A percentile compares a stretch with the other conserved stretches of the same genome.
phyloP scores from a whole-genome alignment of 1,139 yeast genomes.

The Saccharomyces hybrid region DNA sequence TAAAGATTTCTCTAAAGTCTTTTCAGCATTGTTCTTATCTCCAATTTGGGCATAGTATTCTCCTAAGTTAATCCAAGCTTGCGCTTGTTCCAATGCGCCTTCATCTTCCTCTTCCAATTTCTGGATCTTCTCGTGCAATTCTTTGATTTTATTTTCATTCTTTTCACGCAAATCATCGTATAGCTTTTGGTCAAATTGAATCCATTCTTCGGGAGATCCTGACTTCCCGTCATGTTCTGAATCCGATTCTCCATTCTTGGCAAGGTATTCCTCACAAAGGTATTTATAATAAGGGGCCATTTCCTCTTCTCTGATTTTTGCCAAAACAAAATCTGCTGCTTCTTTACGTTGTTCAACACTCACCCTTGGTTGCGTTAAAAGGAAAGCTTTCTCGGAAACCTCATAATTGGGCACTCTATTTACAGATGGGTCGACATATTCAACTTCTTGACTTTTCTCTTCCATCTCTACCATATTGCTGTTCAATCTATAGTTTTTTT shows the following conservation, averaged over 20 bases:
- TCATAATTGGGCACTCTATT: slow-evolving; percentile 71
- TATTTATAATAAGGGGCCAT: slow-evolving; percentile 83
- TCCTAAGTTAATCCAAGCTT: slow-evolving; percentile 73
- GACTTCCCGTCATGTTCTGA: not conserved
- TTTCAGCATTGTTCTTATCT: slow-evolving; percentile 67
- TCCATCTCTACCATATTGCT: slow-evolving; percentile 7
- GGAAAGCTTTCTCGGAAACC: slow-evolving; percentile 71
- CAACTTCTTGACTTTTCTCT: slow-evolving; percentile 19
- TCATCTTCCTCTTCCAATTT: slow-evolving; percentile 87
- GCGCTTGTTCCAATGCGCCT: slow-evolving; percentile 76
- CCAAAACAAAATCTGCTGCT: slow-evolving; percentile 43
- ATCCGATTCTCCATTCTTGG: not conserved
- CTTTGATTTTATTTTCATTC: slow-evolving; percentile 52
- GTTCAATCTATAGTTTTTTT: not conserved
- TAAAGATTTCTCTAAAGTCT: slow-evolving; percentile 65
- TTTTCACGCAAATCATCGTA: slow-evolving; percentile 44
- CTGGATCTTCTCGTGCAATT: slow-evolving; percentile 55
- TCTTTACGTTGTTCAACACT: slow-evolving; percentile 38
- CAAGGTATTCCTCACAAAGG: slow-evolving; percentile 46
- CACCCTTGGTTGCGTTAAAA: slow-evolving; percentile 41
- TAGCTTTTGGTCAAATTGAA: slow-evolving; percentile 48
- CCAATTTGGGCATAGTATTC: slow-evolving; percentile 84
- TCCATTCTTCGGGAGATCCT: not conserved
- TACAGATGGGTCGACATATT: slow-evolving; percentile 32
- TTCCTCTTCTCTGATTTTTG: slow-evolving; percentile 49